These are phyloP conservation scores for Aspergillus asperescens DNA, from an alignment of 495 filamentous ascomycete genomes.

Conservation along the genomic window DNA sequence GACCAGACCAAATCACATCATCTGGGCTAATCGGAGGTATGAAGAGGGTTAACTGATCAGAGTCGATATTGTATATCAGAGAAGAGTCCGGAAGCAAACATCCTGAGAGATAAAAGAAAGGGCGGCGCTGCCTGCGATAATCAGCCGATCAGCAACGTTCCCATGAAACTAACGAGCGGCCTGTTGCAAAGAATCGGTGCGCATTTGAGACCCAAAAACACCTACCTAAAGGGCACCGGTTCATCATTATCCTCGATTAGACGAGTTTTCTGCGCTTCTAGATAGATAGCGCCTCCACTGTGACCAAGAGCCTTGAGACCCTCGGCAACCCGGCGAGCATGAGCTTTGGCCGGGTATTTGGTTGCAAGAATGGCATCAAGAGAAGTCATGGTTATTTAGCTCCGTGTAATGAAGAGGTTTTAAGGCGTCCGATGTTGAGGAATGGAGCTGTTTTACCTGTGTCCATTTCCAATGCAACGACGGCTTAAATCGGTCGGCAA, in stretches of 20 bases:
- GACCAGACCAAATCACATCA: conserved; percentile 91
- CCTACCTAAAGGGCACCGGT: conserved; percentile 67
- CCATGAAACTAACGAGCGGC: not conserved
- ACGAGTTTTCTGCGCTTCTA: conserved; percentile 76
- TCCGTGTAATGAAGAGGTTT: not conserved
- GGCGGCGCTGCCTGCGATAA: conserved; percentile 64
- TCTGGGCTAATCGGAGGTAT: conserved; percentile 86
- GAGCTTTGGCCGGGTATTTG: conserved; percentile 94
- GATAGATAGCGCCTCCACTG: conserved; percentile 56
- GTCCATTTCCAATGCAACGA: not conserved
- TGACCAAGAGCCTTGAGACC: conserved; percentile 49
- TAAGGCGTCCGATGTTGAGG: not conserved
- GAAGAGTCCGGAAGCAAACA: conserved; percentile 77
- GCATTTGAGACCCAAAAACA: conserved; percentile 1
- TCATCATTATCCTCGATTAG: conserved; percentile 81
- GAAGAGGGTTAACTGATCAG: conserved; percentile 74
- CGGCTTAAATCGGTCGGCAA: conserved; percentile 1
- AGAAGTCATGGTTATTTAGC: conserved; percentile 26
- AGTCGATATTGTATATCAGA: conserved; percentile 71
- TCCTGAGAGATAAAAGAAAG: conserved; percentile 93
- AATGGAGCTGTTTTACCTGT: not conserved
- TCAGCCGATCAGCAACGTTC: not conserved
- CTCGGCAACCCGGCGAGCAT: conserved; percentile 75
- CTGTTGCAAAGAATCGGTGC: not conserved
- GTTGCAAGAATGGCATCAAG: conserved; percentile 50